Evolutionary conservation across 2,329 filamentous ascomycete species (phyloP).

Genomic region (Aspergillus sp.): DNA sequence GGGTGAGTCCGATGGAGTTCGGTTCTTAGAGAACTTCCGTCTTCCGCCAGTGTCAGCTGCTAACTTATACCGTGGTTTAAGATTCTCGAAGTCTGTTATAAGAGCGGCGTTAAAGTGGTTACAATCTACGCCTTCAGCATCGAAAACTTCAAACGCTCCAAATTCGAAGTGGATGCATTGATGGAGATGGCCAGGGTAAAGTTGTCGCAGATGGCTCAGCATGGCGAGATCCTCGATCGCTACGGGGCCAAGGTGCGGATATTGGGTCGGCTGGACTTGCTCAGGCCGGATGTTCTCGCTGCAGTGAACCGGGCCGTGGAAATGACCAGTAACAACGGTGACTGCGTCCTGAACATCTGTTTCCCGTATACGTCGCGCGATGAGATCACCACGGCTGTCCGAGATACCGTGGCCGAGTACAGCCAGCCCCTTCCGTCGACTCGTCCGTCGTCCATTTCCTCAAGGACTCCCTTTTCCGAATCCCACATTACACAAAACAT

Average conservation of each 20-base stretch:
- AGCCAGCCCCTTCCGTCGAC: slow-evolving; percentile 64
- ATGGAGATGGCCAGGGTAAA: slow-evolving; percentile 99
- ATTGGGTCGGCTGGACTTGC: slow-evolving; percentile 78
- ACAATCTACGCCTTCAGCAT: slow-evolving; percentile 99
- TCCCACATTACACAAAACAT: slow-evolving; percentile 86
- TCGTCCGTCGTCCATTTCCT: slow-evolving; percentile 29
- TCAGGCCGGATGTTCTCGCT: slow-evolving; percentile 83
- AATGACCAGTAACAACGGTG: slow-evolving; percentile 82
- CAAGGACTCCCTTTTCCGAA: slow-evolving; percentile 76
- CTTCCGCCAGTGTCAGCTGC: background rate
- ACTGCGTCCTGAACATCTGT: slow-evolving; percentile 84
- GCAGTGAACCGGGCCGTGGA: slow-evolving; percentile 84
- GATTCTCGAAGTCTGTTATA: slow-evolving; percentile 98
- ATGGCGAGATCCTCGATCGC: slow-evolving; percentile 87
- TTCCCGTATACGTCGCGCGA: slow-evolving; percentile 96
- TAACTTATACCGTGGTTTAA: slow-evolving; percentile 43
- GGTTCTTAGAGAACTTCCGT: background rate
- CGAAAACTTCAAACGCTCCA: slow-evolving; percentile 96
- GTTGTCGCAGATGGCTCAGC: slow-evolving; percentile 84
- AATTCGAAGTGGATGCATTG: slow-evolving; percentile 92
- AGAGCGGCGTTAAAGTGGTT: slow-evolving; percentile 92
- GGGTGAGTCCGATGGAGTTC: slow-evolving; percentile 55
- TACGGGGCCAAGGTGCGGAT: slow-evolving; percentile 88
- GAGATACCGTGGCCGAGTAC: slow-evolving; percentile 83
- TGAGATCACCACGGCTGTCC: slow-evolving; percentile 89